phyloP scores from a whole-genome alignment of 83 land plant species.

The Picea abies region DNA sequence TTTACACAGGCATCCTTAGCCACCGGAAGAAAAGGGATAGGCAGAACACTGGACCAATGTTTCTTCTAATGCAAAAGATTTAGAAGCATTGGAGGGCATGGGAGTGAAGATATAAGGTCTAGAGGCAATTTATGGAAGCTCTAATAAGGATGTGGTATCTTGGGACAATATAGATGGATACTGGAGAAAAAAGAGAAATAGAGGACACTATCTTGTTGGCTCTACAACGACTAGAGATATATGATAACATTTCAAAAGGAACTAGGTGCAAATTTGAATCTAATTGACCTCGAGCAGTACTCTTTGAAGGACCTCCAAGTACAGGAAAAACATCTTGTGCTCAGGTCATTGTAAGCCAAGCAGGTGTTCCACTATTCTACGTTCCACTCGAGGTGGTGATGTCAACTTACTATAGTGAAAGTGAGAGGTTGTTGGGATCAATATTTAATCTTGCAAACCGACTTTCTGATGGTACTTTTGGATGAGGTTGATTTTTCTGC shows the following conservation, averaged over 20 bases:
- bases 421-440: too few species aligned
- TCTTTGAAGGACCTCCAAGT: conserved; percentile 82
- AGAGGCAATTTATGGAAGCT: conserved; percentile 29
- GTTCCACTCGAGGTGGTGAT: too few species aligned
- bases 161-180: conserved; percentile 98
- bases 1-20: too few species aligned
- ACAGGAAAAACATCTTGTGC: neutral
- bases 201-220: conserved; percentile 88
- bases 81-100: conserved; percentile 79
- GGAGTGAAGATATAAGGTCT: conserved; percentile 89
- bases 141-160: conserved; percentile 39
- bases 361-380: too few species aligned
- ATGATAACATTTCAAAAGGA: conserved; percentile 92
- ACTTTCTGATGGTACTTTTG: too few species aligned
- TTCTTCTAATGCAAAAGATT: conserved; percentile 37
- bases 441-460: too few species aligned
- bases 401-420: too few species aligned
- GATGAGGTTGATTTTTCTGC: conserved; percentile 88
- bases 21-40: conserved; percentile 12
- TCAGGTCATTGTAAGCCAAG: neutral
- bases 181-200: conserved; percentile 91
- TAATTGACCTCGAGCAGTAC: conserved; percentile 92
- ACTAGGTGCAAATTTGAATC: conserved; percentile 89
- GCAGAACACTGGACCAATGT: neutral
- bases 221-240: conserved; percentile 83